Base-by-base conservation (phyloP, 345 rosid genomes). In the Chamaenerion angustifolium region DNA sequence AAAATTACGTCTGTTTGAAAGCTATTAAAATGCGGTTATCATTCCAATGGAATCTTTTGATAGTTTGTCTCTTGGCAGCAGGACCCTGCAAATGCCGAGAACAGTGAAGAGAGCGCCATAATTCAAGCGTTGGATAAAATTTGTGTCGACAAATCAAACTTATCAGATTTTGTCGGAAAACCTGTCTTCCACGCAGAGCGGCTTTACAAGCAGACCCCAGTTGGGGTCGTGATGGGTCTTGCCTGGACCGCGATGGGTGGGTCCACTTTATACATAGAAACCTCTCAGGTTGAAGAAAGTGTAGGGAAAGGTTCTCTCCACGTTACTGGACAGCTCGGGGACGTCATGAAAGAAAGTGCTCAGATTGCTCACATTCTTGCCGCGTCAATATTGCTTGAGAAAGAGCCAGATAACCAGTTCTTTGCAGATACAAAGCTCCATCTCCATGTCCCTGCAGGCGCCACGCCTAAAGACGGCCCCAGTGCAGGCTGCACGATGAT, bases 201-300 rank as follows among this genome's bases (percentile, higher is more conserved):
- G 55, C 76, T 93, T 43, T 93, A 88, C 31, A 80, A 82, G 55
- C 83, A 64, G 50, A 84, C 99, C 40, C 99, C 99, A 3, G 66
- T 81, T 40, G 99, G 99, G 45, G 96, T 93, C 46, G 99, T 93
- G 56, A 85, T 92, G 99, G 99, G 99, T 62, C 88, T 92, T 55
- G 99, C 95, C 43, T 92, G 99, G 95, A 92, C 99, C 48, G 78
- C 99, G 40, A 87, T 92, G 99, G 99, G 99, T 55, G 99, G 99
- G 50, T 88, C 99, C 59, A 92, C 99, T 16, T 66, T 92, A 69
- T 92, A 92, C 67, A 79, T 92, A 52, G 99, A 92, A 74, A 84
- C 96, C 63, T 72, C 86, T 40, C 76, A 63, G 49, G 68, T 92
- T 25, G 99, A 92, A 64, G 84, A 82, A 73, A 86, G 77, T 45